phyloP scores from a whole-genome alignment of 176 grass and related monocot genomes.

The Oryza brachyantha region DNA sequence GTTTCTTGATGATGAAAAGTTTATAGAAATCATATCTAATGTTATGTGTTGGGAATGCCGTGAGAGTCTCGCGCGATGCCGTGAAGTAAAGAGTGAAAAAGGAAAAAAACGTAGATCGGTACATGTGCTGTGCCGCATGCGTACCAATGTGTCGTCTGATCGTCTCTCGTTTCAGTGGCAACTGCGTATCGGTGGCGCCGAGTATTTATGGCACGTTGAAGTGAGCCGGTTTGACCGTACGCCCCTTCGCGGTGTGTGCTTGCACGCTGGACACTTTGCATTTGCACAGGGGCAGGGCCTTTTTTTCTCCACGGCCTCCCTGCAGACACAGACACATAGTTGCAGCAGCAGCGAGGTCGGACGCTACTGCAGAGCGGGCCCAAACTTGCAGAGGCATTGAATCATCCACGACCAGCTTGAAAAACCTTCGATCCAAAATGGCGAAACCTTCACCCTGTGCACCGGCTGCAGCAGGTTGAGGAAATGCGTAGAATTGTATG shows the following conservation, averaged over 20 bases:
- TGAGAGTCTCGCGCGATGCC: neutral
- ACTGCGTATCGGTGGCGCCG: neutral
- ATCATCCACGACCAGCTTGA: neutral
- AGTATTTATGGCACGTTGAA: neutral
- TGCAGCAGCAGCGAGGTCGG: neutral
- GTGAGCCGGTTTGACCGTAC: neutral
- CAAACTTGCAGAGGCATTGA: neutral
- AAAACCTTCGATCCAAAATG: neutral
- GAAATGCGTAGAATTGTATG: neutral
- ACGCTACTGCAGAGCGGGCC: neutral
- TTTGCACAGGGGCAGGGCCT: neutral
- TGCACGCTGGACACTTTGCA: neutral
- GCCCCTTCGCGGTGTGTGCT: neutral
- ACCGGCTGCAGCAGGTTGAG: neutral
- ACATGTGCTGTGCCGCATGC: neutral
- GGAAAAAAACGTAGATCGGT: neutral
- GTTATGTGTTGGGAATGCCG: too few species aligned
- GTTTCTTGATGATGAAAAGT: too few species aligned
- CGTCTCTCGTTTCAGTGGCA: neutral
- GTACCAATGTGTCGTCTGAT: neutral
- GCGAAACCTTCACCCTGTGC: neutral
- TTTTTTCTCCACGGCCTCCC: neutral
- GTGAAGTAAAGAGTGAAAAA: neutral
- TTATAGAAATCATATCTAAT: too few species aligned
- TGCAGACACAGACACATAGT: neutral